phyloP scores from a whole-genome alignment of 352 stramenopile species.

The Pythium rhizo-oryzae region DNA sequence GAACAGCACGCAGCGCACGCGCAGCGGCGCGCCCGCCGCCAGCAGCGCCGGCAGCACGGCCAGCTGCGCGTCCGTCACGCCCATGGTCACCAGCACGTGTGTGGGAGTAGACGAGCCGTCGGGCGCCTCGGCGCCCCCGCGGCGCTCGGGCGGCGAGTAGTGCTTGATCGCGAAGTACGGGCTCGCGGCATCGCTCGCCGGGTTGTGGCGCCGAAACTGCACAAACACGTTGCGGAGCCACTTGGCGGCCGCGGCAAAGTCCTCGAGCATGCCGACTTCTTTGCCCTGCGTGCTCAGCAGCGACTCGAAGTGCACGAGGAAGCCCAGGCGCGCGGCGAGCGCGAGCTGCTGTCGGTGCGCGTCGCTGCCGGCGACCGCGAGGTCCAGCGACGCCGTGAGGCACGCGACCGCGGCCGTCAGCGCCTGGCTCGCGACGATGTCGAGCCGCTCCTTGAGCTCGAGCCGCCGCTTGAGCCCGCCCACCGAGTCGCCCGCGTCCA shows the following conservation, averaged over 20 bases:
- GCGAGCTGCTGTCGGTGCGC: slow-evolving; percentile 62
- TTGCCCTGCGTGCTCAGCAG: slow-evolving; percentile 92
- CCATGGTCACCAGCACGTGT: slow-evolving; percentile 70
- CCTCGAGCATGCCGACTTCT: slow-evolving; percentile 95
- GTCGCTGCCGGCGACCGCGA: slow-evolving; percentile 58
- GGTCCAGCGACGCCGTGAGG: slow-evolving; percentile 64
- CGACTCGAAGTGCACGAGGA: slow-evolving; percentile 84
- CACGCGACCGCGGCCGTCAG: slow-evolving; percentile 72
- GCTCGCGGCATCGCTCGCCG: slow-evolving; percentile 38
- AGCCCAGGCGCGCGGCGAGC: slow-evolving; percentile 57
- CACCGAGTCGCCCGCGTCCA: slow-evolving; percentile 44
- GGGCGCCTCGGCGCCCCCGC: slow-evolving; percentile 11
- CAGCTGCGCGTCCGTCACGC: slow-evolving; percentile 54
- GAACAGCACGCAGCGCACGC: slow-evolving; percentile 73
- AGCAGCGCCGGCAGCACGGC: slow-evolving; percentile 52
- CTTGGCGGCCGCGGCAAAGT: slow-evolving; percentile 82
- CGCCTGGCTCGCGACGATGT: slow-evolving; percentile 77
- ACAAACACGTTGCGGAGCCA: slow-evolving; percentile 84
- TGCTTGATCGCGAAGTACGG: slow-evolving; percentile 65
- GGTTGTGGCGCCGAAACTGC: slow-evolving; percentile 52
- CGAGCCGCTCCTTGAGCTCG: slow-evolving; percentile 68
- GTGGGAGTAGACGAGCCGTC: slow-evolving; percentile 2
- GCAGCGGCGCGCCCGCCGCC: slow-evolving; percentile 48
- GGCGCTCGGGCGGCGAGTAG: slow-evolving; percentile 46
- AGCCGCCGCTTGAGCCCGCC: slow-evolving; percentile 64